A percentile compares a stretch with the other conserved stretches of the same genome.
These are phyloP conservation scores for Pulchroboletus neoregius DNA, from an alignment of 1,284 basidiomycete species.

Conservation along the genomic window DNA sequence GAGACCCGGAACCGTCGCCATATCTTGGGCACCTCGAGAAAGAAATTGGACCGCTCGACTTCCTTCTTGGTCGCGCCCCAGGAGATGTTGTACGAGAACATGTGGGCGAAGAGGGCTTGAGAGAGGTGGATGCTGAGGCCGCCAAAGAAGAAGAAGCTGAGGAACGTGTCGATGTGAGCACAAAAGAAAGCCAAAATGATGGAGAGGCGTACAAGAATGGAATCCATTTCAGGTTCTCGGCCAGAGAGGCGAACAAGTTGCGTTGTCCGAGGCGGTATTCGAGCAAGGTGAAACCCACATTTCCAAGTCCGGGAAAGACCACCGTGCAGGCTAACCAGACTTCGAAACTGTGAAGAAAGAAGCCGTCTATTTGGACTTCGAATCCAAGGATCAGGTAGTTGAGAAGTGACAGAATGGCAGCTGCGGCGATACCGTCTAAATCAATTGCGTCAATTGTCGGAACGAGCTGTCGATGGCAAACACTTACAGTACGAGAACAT, in stretches of 20 bases:
- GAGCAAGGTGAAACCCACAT: slow-evolving; percentile 65
- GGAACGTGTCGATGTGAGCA: no score
- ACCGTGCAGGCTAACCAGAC: slow-evolving; percentile 75
- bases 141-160: slow-evolving; percentile 81
- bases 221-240: slow-evolving; percentile 75
- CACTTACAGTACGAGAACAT: slow-evolving; percentile 79
- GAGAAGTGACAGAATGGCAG: slow-evolving; percentile 41
- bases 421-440: slow-evolving; percentile 71
- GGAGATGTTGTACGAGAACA: slow-evolving; percentile 81
- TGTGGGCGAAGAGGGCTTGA: slow-evolving; percentile 72
- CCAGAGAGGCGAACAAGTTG: slow-evolving; percentile 43
- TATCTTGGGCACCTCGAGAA: slow-evolving; percentile 82
- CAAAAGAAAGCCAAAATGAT: no score
- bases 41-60: slow-evolving; percentile 81
- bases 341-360: slow-evolving; percentile 68
- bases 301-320: slow-evolving; percentile 72
- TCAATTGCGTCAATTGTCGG: slow-evolving; percentile 15
- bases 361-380: slow-evolving; percentile 59
- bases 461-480: background rate
- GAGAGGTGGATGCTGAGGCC: slow-evolving; percentile 74
- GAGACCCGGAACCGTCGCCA: no score
- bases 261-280: slow-evolving; percentile 73
- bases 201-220: slow-evolving; percentile 61
- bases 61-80: slow-evolving; percentile 81
- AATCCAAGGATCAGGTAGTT: slow-evolving; percentile 76